These are phyloP conservation scores for Linnemannia hyalina DNA, from an alignment of 192 early-diverging fungal species.

Conservation along the genomic window DNA sequence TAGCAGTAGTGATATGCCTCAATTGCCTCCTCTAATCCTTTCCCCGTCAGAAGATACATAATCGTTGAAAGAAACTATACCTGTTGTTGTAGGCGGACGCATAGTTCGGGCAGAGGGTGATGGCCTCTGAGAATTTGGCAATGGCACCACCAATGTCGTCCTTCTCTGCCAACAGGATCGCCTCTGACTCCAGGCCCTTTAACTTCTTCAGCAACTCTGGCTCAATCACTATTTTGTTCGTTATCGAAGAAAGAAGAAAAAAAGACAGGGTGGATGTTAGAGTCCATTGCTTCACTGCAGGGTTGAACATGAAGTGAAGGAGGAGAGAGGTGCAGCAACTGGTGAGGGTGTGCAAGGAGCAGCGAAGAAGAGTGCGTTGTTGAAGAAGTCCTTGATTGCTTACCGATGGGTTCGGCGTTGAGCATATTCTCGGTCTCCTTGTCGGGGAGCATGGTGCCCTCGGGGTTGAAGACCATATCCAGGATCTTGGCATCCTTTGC, in stretches of 20 bases:
- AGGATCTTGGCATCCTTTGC: constrained; percentile 53
- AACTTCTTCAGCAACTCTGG: constrained; percentile 44
- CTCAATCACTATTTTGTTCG: constrained; percentile 36
- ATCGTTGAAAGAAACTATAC: constrained; percentile 16
- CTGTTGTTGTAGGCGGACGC: constrained; percentile 66
- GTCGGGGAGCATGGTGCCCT: constrained; percentile 55
- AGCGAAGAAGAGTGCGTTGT: not conserved
- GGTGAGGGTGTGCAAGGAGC: too few relatives aligned
- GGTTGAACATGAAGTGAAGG: not conserved
- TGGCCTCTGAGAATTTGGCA: constrained; percentile 55
- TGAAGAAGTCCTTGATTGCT: not conserved
- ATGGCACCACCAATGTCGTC: constrained; percentile 58
- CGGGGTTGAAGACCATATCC: constrained; percentile 58
- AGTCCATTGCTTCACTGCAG: not conserved
- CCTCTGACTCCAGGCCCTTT: constrained; percentile 57
- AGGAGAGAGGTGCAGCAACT: not conserved
- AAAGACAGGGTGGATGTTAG: not conserved
- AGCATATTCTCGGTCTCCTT: constrained; percentile 53
- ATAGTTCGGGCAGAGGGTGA: constrained; percentile 58
- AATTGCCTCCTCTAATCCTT: too few relatives aligned
- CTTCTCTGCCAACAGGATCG: constrained; percentile 58
- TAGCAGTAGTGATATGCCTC: too few relatives aligned
- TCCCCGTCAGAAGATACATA: too few relatives aligned
- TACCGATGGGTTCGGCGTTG: constrained; percentile 33
- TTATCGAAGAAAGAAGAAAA: not conserved